Evolutionary conservation across 345 rosid species (phyloP).

Genomic region (Brassica cretica): DNA sequence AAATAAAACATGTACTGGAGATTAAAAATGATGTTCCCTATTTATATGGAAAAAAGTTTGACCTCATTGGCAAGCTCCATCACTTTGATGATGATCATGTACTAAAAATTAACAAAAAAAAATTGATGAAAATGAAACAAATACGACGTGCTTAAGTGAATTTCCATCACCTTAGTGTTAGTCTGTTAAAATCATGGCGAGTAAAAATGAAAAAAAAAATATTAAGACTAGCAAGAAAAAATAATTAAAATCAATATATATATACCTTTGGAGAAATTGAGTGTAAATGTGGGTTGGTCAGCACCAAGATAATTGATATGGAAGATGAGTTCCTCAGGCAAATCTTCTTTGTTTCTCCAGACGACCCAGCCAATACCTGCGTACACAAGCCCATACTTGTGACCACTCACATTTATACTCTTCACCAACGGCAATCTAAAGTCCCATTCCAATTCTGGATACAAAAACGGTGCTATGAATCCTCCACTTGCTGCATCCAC

Average conservation of each 20-base stretch:
- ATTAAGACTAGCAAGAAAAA: background rate
- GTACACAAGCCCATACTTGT: constrained; percentile 62
- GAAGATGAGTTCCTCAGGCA: constrained; percentile 66
- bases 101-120: background rate
- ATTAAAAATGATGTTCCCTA: background rate
- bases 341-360: constrained; percentile 64
- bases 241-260: background rate
- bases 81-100: background rate
- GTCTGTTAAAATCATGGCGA: background rate
- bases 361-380: constrained; percentile 69
- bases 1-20: background rate
- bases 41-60: background rate
- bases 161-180: constrained; percentile 7
- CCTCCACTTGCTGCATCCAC: constrained; percentile 74
- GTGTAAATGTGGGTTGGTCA: constrained; percentile 68
- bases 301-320: constrained; percentile 66
- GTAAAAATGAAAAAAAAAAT: background rate
- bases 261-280: constrained; percentile 61
- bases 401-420: constrained; percentile 65
- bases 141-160: background rate
- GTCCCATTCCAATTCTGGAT: constrained; percentile 70
- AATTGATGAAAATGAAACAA: background rate
- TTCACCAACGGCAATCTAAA: constrained; percentile 59
- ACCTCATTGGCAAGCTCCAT: background rate
- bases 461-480: constrained; percentile 59